A percentile compares a stretch with the other conserved stretches of the same genome.
These are phyloP conservation scores for Globisporangium takayamanum DNA, from an alignment of 352 stramenopile species.

Conservation along the genomic window DNA sequence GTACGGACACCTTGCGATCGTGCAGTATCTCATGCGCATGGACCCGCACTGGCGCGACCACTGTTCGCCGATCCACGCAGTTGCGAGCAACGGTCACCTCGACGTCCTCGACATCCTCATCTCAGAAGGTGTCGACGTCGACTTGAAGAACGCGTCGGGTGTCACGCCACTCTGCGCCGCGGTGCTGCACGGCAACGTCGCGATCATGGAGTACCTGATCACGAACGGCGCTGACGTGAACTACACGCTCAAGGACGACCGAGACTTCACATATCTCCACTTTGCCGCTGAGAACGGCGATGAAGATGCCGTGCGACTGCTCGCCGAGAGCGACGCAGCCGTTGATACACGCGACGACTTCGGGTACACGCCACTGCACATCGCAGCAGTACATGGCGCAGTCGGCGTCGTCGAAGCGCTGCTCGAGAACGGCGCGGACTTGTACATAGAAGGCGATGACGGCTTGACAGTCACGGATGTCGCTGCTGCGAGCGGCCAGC, in stretches of 20 bases:
- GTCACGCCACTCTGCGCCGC: conserved; percentile 15
- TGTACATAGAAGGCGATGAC: conserved; percentile 9
- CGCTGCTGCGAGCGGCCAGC: conserved; percentile 13
- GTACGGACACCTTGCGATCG: conserved; percentile 13
- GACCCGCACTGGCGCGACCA: conserved; percentile 7
- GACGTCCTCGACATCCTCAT: conserved; percentile 14
- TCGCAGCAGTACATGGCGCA: conserved; percentile 18
- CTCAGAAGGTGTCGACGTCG: conserved; percentile 6
- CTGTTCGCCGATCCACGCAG: conserved; percentile 11
- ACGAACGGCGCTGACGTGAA: conserved; percentile 16
- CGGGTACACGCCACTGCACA: conserved; percentile 22
- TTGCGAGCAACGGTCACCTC: conserved; percentile 14
- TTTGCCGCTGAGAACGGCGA: conserved; percentile 26
- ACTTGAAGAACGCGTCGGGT: conserved; percentile 10
- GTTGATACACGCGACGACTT: conserved; percentile 15
- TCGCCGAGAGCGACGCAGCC: conserved; percentile 17
- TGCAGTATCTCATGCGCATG: conserved; percentile 8
- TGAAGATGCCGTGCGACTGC: conserved; percentile 15
- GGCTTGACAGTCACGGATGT: conserved; percentile 13
- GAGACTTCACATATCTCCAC: conserved; percentile 18
- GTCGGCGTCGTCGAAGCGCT: conserved; percentile 13
- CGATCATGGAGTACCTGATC: conserved; percentile 12
- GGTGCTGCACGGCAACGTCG: conserved; percentile 7
- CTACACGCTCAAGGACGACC: conserved; percentile 12
- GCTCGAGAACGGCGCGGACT: conserved; percentile 16